Evolutionary conservation across 257 asterid genomes (phyloP), one percentile per base, ranked within the genome.

Genomic region (Solanum ossicruentum): DNA sequence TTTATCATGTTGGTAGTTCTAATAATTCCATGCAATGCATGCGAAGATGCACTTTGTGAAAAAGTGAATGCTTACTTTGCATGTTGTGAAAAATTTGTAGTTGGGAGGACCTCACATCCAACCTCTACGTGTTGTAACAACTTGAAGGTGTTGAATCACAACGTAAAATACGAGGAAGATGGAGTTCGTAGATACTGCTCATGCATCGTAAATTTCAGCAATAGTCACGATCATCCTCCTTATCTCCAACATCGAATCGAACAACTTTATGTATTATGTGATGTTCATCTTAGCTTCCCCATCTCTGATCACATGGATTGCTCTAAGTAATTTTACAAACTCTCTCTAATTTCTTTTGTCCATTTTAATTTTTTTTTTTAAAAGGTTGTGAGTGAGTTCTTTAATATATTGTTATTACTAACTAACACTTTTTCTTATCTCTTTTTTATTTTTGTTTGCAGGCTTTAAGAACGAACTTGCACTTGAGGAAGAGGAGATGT

Each of bases 281-380:
- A 56, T 52, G 47, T 86, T 61, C 84, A 86, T 21, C 86, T 83
- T 32, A 83, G 84, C 61, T 86, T 86, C n/a, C 88, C 88, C 4
- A 86, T 86, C 36, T 83, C 86, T 12, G 86, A 86, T 4, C 81
- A 47, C 20, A 75, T 83, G 86, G 82, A 86, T 58, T 86, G 86
- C 79, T 75, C 72, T 3, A 66, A 21, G 88, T 83, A 39, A 1
- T 72, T 45, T 73, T 17, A 69, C 2, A 1, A 6, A 49, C 28
- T 4, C 12, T 66, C 72, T 28, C 17, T 13, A 13, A 13, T 28
- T 13, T 18, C 12, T 16, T 66, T 7, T 83, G 11, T 17, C 60
- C 28, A 18, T 41, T 21, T 32, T 72, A 11, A 7, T 32, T 83
- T 51, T 83, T 7, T 17, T 39, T 36, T 67, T 17, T 1, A 8